A percentile compares a stretch with the other conserved stretches of the same genome.
Evolutionary conservation across 306 rosid species (phyloP).

Genomic region (Castanospermum australe): DNA sequence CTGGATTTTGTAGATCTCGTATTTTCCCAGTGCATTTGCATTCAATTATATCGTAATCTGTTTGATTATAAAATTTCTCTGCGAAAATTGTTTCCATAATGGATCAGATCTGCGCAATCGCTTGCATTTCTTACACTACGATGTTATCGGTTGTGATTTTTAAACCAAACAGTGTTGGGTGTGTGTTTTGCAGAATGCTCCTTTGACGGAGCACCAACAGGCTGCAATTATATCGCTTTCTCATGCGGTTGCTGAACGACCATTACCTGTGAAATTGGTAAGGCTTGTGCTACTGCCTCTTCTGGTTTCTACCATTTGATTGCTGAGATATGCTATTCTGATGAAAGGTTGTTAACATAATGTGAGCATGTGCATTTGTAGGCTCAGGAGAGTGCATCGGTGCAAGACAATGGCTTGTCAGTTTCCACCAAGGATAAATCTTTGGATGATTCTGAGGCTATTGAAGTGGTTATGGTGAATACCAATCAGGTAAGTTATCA

Average conservation of each 20-base stretch:
- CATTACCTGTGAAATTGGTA: constrained; percentile 79
- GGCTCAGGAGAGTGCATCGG: constrained; percentile 59
- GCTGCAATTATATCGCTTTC: constrained; percentile 61
- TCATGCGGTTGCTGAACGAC: constrained; percentile 82
- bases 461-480: constrained; percentile 74
- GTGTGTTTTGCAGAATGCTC: constrained; percentile 66
- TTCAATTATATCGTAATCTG: neutral
- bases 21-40: neutral
- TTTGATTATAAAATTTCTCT: neutral
- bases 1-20: constrained; percentile 32
- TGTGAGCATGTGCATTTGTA: constrained; percentile 24
- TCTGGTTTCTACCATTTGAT: neutral
- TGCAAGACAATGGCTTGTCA: constrained; percentile 52
- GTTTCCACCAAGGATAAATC: constrained; percentile 57
- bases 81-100: neutral
- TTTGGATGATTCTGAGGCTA: constrained; percentile 53
- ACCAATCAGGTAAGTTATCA: constrained; percentile 70
- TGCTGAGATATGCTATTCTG: neutral
- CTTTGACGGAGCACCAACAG: constrained; percentile 82
- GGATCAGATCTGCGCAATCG: constrained; percentile 34
- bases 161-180: neutral
- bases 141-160: constrained; percentile 10
- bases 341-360: neutral
- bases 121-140: neutral
- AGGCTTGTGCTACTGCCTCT: neutral